A percentile compares a stretch with the other conserved stretches of the same genome.
phyloP scores from a whole-genome alignment of 2,329 filamentous ascomycete genomes.

The Penicillium digitatum region DNA sequence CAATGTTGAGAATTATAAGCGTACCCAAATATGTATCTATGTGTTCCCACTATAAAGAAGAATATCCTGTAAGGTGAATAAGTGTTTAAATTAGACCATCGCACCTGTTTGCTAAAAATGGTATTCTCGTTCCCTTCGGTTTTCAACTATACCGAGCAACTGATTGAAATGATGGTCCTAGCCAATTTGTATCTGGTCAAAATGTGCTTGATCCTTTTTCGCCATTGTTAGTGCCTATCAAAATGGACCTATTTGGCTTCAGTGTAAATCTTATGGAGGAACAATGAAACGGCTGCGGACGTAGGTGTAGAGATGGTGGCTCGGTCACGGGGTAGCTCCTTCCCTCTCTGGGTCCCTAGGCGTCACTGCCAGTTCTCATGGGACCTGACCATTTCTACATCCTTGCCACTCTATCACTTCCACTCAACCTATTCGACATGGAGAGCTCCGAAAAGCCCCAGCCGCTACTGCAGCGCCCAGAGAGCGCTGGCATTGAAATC shows the following conservation, averaged over 20 bases:
- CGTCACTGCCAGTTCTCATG: not conserved
- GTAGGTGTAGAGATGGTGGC: not conserved
- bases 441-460: not conserved
- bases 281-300: not conserved
- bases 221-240: not conserved
- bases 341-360: not conserved
- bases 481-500: conserved; percentile 28
- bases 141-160: not conserved
- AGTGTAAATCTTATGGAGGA: not conserved
- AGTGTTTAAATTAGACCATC: not conserved
- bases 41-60: not conserved
- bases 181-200: not conserved
- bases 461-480: conserved; percentile 30
- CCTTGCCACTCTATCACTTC: not conserved
- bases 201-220: not conserved
- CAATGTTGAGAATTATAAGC: no score
- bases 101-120: not conserved
- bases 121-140: not conserved
- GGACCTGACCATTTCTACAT: not conserved
- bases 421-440: not conserved
- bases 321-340: conserved; percentile 3
- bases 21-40: no score
- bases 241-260: not conserved
- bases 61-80: not conserved
- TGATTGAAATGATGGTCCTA: not conserved